Evolutionary conservation across 805 yeast species (phyloP).

Genomic region (Kuraishia borneana): DNA sequence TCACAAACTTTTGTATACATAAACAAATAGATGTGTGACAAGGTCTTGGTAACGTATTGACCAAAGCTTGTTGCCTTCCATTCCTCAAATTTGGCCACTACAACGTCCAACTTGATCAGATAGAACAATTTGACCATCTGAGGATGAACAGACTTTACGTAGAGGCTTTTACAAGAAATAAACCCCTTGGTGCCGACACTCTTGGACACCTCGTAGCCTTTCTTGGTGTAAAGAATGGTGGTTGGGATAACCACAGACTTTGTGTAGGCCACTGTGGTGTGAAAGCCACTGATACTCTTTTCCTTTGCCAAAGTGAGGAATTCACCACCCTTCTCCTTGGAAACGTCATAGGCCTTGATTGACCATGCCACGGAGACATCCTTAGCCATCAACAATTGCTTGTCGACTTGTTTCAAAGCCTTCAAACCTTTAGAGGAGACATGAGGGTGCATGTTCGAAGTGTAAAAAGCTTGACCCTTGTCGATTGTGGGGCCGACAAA

Average conservation of each 20-base stretch:
- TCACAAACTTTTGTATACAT: neutral
- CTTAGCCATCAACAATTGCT: neutral
- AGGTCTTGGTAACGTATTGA: neutral
- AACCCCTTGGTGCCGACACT: neutral
- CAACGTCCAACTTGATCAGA: slow-evolving; percentile 2
- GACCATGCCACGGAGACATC: neutral
- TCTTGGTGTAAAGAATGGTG: neutral
- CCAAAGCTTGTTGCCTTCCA: neutral
- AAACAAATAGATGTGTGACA: neutral
- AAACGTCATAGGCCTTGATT: no score
- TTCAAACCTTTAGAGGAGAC: neutral
- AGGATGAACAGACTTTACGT: slow-evolving; percentile 1
- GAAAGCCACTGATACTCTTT: neutral
- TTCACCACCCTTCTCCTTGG: neutral
- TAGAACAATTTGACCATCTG: neutral
- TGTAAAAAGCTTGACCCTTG: neutral
- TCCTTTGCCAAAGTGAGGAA: neutral
- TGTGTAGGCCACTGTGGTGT: neutral
- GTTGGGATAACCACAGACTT: neutral
- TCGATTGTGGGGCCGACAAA: neutral
- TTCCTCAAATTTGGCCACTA: neutral
- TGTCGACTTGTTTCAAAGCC: neutral
- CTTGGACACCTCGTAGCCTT: neutral
- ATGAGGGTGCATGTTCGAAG: neutral
- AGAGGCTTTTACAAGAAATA: neutral